A percentile compares a stretch with the other conserved stretches of the same genome.
Evolutionary conservation across 2,329 filamentous ascomycete genomes (phyloP).

Genomic region (Fusarium abutilonis): DNA sequence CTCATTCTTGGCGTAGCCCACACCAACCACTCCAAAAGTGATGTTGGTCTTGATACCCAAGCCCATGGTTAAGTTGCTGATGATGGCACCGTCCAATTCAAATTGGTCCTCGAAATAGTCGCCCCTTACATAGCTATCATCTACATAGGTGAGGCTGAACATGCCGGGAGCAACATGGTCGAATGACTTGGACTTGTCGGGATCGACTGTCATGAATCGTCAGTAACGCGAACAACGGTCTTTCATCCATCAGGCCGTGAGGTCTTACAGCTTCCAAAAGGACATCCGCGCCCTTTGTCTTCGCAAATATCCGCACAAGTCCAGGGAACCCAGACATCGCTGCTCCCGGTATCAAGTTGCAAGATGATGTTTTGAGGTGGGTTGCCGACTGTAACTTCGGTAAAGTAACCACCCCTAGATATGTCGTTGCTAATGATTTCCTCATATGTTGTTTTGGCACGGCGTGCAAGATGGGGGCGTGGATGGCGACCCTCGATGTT

Average conservation of each 20-base stretch:
- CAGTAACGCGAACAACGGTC: conserved; percentile 25
- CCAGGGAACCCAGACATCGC: conserved; percentile 69
- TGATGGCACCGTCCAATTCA: conserved; percentile 59
- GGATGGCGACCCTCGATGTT: conserved; percentile 55
- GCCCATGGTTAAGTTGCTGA: conserved; percentile 69
- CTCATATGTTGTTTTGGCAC: conserved; percentile 53
- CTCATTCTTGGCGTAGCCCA: conserved; percentile 68
- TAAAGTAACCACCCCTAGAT: conserved; percentile 63
- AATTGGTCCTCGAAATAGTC: conserved; percentile 69
- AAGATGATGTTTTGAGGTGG: conserved; percentile 66
- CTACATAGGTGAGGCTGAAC: conserved; percentile 71
- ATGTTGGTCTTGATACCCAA: conserved; percentile 65
- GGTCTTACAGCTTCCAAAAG: conserved; percentile 59
- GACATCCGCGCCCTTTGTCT: conserved; percentile 48
- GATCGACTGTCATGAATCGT: conserved; percentile 54
- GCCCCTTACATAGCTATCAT: conserved; percentile 65
- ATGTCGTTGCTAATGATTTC: conserved; percentile 58
- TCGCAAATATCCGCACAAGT: conserved; percentile 54
- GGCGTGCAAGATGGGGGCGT: conserved; percentile 49
- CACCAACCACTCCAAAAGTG: conserved; percentile 66
- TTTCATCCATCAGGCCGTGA: neutral
- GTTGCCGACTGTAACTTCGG: conserved; percentile 65
- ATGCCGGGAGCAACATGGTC: conserved; percentile 52
- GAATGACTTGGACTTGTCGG: conserved; percentile 58
- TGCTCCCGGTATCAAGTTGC: conserved; percentile 72